A percentile compares a stretch with the other conserved stretches of the same genome.
Conservation (phyloP, 2,329 filamentous ascomycete genomes). For the Calycina marina region DNA sequence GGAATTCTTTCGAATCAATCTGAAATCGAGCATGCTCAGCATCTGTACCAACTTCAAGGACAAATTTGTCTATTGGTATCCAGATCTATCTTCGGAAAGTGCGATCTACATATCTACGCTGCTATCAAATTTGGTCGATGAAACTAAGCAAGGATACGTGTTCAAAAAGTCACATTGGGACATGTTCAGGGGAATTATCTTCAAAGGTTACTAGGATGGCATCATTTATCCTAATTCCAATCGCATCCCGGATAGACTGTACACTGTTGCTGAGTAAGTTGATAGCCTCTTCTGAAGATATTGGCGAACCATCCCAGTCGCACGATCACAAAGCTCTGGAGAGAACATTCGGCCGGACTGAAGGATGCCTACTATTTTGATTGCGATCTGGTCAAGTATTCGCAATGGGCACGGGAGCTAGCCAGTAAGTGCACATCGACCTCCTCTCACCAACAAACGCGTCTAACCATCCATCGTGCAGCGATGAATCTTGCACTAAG, state of each 20-base stretch:
- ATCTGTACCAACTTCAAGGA: conserved; percentile 51
- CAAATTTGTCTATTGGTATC: conserved; percentile 42
- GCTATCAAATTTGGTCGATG: conserved; percentile 40
- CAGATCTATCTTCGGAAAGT: conserved; percentile 29
- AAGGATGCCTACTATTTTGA: too few species aligned
- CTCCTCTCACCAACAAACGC: too few species aligned
- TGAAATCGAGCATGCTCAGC: conserved; percentile 44
- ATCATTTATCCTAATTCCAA: conserved; percentile 54
- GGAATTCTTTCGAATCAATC: too few species aligned
- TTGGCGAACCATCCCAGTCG: too few species aligned
- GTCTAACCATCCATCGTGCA: too few species aligned
- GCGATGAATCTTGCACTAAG: too few species aligned
- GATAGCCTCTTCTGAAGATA: too few species aligned
- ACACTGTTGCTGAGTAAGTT: too few species aligned
- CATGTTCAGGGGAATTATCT: conserved; percentile 16
- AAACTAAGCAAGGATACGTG: conserved; percentile 37
- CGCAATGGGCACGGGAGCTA: too few species aligned
- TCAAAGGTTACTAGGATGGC: conserved; percentile 25
- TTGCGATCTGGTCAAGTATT: too few species aligned
- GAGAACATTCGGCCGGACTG: conserved; percentile 23
- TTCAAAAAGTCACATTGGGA: conserved; percentile 32
- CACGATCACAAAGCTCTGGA: too few species aligned
- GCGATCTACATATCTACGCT: conserved; percentile 37
- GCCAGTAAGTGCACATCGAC: too few species aligned
- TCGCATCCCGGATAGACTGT: conserved; percentile 46